Evolutionary conservation across 169 alveolate genomes (phyloP).

Genomic region (Cryptosporidium canis): DNA sequence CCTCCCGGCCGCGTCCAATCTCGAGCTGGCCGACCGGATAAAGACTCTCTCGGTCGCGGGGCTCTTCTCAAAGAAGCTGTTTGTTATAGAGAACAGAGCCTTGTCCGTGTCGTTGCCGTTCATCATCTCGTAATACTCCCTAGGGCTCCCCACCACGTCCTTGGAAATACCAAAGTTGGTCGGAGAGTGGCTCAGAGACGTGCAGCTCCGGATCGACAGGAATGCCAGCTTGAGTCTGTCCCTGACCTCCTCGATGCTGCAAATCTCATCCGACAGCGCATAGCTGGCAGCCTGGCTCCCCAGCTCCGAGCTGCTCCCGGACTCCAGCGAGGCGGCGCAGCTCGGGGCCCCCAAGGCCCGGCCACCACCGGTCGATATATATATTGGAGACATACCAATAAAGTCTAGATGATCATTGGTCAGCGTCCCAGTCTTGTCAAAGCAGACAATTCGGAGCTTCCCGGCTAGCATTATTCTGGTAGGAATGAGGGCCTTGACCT

Average conservation of each 20-base stretch:
- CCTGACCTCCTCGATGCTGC: neutral
- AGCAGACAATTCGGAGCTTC: conserved; percentile 91
- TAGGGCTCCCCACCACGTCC: conserved; percentile 1
- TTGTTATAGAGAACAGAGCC: conserved; percentile 50
- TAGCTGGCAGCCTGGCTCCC: neutral
- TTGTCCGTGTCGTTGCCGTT: conserved; percentile 68
- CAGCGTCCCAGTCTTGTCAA: conserved; percentile 98
- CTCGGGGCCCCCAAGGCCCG: neutral
- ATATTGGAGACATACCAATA: conserved; percentile 77
- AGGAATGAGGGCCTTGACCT: conserved; percentile 93
- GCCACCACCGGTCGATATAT: neutral
- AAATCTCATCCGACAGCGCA: neutral
- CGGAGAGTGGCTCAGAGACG: conserved; percentile 51
- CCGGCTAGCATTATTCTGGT: conserved; percentile 96
- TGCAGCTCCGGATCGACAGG: conserved; percentile 54
- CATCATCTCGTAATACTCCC: neutral
- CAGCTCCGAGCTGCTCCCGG: neutral
- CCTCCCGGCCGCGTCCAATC: neutral
- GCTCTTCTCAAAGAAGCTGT: conserved; percentile 49
- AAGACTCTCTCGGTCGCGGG: neutral
- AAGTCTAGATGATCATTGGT: conserved; percentile 92
- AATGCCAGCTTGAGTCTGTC: neutral
- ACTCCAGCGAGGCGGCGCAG: neutral
- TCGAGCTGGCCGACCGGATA: neutral
- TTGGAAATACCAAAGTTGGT: conserved; percentile 18